These are phyloP conservation scores for Castanea mollissima DNA, from an alignment of 306 rosid species.

Conservation along the genomic window DNA sequence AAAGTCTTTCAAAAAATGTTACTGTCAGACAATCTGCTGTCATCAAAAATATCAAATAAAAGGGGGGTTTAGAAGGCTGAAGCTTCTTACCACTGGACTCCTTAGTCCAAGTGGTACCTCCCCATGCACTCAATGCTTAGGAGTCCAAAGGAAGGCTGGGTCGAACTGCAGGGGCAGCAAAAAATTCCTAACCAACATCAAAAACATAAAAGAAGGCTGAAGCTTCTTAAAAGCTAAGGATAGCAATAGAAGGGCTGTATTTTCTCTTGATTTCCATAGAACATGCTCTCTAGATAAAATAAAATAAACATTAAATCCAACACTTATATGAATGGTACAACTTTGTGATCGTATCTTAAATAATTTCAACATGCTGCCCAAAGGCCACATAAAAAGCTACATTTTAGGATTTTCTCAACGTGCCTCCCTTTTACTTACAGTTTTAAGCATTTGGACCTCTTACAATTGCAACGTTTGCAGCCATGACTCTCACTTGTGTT, in stretches of 20 bases:
- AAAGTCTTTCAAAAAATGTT: background rate
- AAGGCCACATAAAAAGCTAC: background rate
- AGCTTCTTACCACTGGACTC: background rate
- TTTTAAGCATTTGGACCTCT: conserved; percentile 35
- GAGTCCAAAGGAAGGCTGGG: too few species aligned
- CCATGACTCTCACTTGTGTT: background rate
- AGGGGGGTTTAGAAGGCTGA: background rate
- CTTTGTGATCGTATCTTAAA: background rate
- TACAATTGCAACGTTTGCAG: conserved; percentile 34
- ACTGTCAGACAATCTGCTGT: background rate
- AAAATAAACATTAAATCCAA: background rate
- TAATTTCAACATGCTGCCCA: background rate
- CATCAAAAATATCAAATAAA: background rate
- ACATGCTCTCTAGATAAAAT: background rate
- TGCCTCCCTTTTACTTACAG: conserved; percentile 30
- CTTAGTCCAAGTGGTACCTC: too few species aligned
- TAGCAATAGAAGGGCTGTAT: too few species aligned
- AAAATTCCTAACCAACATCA: too few species aligned
- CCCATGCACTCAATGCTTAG: too few species aligned
- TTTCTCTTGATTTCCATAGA: too few species aligned
- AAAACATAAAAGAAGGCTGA: too few species aligned
- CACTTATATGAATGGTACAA: background rate
- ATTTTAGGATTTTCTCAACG: background rate
- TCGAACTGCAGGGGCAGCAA: too few species aligned
- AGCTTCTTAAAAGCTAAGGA: too few species aligned